A percentile compares a stretch with the other conserved stretches of the same genome.
These are phyloP conservation scores for Aspergillus intermedius DNA, from an alignment of 2,329 filamentous ascomycete species.

Conservation along the genomic window DNA sequence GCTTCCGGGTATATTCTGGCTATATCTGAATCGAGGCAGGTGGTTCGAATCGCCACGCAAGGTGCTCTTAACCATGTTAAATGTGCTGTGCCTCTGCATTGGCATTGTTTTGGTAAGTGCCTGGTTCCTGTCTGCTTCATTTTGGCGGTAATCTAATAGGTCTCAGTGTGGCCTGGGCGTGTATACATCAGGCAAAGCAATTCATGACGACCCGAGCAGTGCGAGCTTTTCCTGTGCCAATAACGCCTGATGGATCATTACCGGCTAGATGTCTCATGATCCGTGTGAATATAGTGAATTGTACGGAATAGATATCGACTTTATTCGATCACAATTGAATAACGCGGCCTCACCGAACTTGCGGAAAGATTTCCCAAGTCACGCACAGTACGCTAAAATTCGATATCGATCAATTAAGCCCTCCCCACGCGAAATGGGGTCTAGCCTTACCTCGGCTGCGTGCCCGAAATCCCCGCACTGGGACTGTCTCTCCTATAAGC, in stretches of 20 bases:
- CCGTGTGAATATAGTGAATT: too few relatives aligned
- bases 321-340: too few relatives aligned
- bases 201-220: conserved; percentile 11
- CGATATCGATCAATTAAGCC: too few relatives aligned
- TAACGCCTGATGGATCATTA: conserved; percentile 4
- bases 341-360: too few relatives aligned
- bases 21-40: conserved; percentile 17
- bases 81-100: conserved; percentile 6
- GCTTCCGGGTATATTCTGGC: conserved; percentile 19
- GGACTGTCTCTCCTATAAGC: too few relatives aligned
- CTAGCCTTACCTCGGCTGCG: too few relatives aligned
- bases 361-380: too few relatives aligned
- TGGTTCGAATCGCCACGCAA: conserved; percentile 15
- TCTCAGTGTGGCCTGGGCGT: conserved; percentile 10
- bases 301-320: too few relatives aligned
- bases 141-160: not conserved
- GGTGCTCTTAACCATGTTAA: conserved; percentile 12
- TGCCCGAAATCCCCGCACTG: too few relatives aligned
- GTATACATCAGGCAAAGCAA: conserved; percentile 13
- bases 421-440: too few relatives aligned
- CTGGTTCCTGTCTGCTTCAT: not conserved
- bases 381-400: too few relatives aligned
- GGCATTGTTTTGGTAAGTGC: conserved; percentile 6
- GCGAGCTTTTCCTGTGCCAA: conserved; percentile 12
- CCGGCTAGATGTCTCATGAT: too few relatives aligned